Evolutionary conservation across 305 asterid genomes (phyloP).

Genomic region (Rubia tinctorum): DNA sequence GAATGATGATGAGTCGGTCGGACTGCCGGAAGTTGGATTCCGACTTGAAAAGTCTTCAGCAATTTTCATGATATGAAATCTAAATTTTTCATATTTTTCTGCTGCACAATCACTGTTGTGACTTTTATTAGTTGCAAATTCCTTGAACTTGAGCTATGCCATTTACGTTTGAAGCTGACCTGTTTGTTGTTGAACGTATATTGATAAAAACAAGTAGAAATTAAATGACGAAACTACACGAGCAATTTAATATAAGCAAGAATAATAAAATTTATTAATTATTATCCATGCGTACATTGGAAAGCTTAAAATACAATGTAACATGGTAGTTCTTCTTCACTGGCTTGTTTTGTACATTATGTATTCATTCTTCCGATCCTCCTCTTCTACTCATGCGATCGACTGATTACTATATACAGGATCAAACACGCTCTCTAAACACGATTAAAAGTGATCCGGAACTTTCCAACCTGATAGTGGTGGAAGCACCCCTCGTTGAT

Average conservation of each 20-base stretch:
- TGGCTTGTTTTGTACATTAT: not conserved
- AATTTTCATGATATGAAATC: not conserved
- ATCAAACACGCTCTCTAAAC: slow-evolving; percentile 66
- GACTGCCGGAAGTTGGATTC: not conserved
- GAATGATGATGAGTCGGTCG: not conserved
- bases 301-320: no score
- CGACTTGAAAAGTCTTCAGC: not conserved
- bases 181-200: no score
- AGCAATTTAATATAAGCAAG: no score
- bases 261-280: no score
- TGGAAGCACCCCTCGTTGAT: slow-evolving; percentile 67
- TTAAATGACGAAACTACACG: no score
- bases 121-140: not conserved
- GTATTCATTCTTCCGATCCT: not conserved
- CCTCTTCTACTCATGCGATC: not conserved
- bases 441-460: slow-evolving; percentile 57
- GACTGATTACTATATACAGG: slow-evolving; percentile 36
- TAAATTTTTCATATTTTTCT: not conserved
- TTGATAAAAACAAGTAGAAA: no score
- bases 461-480: slow-evolving; percentile 45
- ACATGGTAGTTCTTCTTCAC: not conserved
- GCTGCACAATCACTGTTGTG: not conserved
- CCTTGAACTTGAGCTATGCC: not conserved
- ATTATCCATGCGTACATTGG: no score
- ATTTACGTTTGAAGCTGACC: not conserved